These are phyloP conservation scores for Xylariaceae sp. DNA, from an alignment of 2,329 filamentous ascomycete genomes.

Conservation along the genomic window DNA sequence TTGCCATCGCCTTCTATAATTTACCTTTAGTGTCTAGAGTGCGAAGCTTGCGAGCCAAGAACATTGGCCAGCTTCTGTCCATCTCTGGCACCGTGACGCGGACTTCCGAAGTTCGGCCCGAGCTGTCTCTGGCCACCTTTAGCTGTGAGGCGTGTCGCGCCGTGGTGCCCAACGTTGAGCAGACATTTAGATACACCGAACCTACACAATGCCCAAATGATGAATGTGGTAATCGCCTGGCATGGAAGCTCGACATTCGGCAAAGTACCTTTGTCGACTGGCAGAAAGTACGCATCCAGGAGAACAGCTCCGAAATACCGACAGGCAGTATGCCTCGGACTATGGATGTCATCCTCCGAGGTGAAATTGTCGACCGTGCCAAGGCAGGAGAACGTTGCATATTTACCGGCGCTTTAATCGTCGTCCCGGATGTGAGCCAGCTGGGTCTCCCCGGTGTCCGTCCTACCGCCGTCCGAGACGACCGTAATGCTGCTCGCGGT, in stretches of 20 bases:
- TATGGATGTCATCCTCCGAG: constrained; percentile 92
- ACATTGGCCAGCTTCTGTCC: constrained; percentile 88
- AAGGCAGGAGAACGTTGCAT: constrained; percentile 98
- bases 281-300: constrained; percentile 97
- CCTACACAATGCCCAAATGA: constrained; percentile 90
- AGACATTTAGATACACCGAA: constrained; percentile 96
- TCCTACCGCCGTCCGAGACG: constrained; percentile 79
- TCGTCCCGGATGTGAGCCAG: constrained; percentile 94
- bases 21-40: constrained; percentile 81
- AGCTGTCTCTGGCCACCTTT: constrained; percentile 88
- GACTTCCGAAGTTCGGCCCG: constrained; percentile 93
- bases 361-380: constrained; percentile 94
- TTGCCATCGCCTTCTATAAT: constrained; percentile 90
- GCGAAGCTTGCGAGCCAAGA: constrained; percentile 76
- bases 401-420: constrained; percentile 92
- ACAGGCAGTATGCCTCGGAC: constrained; percentile 98
- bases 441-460: constrained; percentile 81
- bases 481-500: constrained; percentile 63
- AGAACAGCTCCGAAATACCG: constrained; percentile 96
- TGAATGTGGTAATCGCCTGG: constrained; percentile 79
- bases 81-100: constrained; percentile 96
- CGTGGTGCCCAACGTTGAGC: constrained; percentile 84
- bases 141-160: constrained; percentile 82
- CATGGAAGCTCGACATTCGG: constrained; percentile 95
- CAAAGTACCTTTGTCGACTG: constrained; percentile 98